Base-by-base conservation (phyloP, 176 grass and related monocot species). In the Ampelocalamus luodianensis region DNA sequence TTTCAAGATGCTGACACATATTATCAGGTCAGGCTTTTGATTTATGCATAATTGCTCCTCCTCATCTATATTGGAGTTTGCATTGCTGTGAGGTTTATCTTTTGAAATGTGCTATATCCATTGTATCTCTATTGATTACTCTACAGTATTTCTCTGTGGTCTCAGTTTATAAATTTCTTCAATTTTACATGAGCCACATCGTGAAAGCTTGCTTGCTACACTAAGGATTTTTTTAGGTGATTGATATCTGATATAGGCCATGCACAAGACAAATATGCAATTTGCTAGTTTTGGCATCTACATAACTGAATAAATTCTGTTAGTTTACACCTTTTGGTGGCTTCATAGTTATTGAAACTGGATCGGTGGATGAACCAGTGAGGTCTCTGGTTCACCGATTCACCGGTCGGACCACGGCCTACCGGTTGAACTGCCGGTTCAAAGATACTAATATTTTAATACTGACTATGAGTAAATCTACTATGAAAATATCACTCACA, bases 11-110 rank as follows among this genome's bases (percentile, higher is more conserved):
- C 88, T 71, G 64, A 82, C 66, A 27, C 74, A 67, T 99, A 94
- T 86, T 96, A 96, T 80, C 80, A 99, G 93, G 96, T 98, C 66
- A 90, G 78, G n/a, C n/a, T 44, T 85, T 80, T 68, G 74, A 56
- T 74, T 51, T 64, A 44, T 69, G 79, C 54, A 54, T 71, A 74
- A 54, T 89, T 85, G 37, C 70, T 87, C 38, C 72, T 79, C 43
- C 78, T 74, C 43, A 82, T 55, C 27, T 89, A 49, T 80, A 67
- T 72, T 67, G 22, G 16, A 63, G 32, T 80, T 82, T 22, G 42
- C 56, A 45, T 82, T 78, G 72, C 44, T 65, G 67, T 45, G 65
- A 54, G 8, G 36, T 63, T 69, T 76, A 44, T 78, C 38, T 29
- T 76, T 36, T 82, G 3, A 22, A 68, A 76, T 38, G 27, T 81